Percentiles rank a stretch among this genome's conserved stretches.
Conservation (phyloP, 306 rosid species). For the Vigna trinervia region DNA sequence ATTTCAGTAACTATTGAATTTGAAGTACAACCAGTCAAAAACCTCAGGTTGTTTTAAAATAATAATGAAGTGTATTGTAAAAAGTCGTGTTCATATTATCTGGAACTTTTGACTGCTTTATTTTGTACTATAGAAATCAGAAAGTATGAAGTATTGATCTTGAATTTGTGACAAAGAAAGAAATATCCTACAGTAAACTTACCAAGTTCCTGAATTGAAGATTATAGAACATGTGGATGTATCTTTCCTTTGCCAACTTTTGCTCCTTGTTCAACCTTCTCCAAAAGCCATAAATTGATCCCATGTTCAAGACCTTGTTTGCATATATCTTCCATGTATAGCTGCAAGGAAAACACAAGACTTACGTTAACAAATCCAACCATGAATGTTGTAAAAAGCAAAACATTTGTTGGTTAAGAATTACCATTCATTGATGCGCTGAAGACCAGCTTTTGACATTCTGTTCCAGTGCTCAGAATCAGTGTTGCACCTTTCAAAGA, state of each 20-base stretch:
- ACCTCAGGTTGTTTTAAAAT: background rate
- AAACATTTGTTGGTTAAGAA: background rate
- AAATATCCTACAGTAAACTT: constrained; percentile 35
- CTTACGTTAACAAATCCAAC: constrained; percentile 21
- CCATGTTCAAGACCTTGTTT: constrained; percentile 82
- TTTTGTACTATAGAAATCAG: background rate
- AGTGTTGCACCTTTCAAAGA: constrained; percentile 80
- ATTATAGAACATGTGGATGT: constrained; percentile 78
- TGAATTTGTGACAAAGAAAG: constrained; percentile 16
- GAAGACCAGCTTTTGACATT: constrained; percentile 72
- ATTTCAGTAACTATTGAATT: constrained; percentile 6
- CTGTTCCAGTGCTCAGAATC: constrained; percentile 68
- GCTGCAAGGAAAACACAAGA: constrained; percentile 51
- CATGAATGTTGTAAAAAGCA: background rate
- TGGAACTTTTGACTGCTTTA: background rate
- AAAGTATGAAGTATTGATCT: background rate
- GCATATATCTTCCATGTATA: constrained; percentile 99
- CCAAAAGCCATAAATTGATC: constrained; percentile 87
- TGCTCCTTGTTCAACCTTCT: constrained; percentile 75
- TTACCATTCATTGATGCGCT: constrained; percentile 82
- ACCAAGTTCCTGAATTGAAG: constrained; percentile 82
- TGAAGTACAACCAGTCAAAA: background rate
- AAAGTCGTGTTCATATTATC: background rate
- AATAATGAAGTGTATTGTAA: background rate
- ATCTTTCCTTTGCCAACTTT: constrained; percentile 78